Evolutionary conservation across 2,329 filamentous ascomycete genomes (phyloP), one percentile per base, ranked within the genome.

Genomic region (Sarocladiaceae sp.): DNA sequence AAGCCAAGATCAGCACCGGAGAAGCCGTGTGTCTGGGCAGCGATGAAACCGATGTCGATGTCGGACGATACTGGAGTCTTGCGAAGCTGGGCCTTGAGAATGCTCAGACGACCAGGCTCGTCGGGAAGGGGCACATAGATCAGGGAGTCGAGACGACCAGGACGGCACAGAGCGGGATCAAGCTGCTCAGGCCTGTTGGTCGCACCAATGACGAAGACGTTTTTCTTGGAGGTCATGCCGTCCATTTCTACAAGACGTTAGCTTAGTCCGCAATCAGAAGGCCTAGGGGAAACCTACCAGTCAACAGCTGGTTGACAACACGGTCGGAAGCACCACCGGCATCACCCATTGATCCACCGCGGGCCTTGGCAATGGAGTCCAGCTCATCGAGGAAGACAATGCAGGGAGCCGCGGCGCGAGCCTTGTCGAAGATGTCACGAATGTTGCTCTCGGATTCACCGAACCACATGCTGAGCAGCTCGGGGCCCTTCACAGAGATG

Each of bases 381-480:
- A 99, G 75, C 79, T 99, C 94, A 63, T 99, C 94, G 59, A 99
- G 82, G 87, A 99, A 99, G 63, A 99, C 94, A 57, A 99, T 90
- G 64, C 95, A 99, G 74, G 94, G 94, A 64, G 94, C 94, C 56
- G 95, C 94, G 57, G 94, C 95, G 68, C 94, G 90, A 59, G 94
- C 94, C 84, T 97, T 99, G 84, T 99, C 94, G 72, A 99, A 99
- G 65, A 99, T 99, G 71, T 99, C 94, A 69, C 94, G 90, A 60
- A 99, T 97, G 77, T 99, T 99, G 84, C 90, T 96, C 77, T 99
- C 95, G 52, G 94, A 99, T 78, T 99, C 94, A 86, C 94, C 94
- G 68, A 99, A 99, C 94, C 94, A 99, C 94, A 99, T 99, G 72
- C 91, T 97, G 64, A 99, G 84, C 65, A 99, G 81, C 72, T 99